Evolutionary conservation across 108 stramenopile species (phyloP).

Genomic region (Aureococcus anophagefferens): DNA sequence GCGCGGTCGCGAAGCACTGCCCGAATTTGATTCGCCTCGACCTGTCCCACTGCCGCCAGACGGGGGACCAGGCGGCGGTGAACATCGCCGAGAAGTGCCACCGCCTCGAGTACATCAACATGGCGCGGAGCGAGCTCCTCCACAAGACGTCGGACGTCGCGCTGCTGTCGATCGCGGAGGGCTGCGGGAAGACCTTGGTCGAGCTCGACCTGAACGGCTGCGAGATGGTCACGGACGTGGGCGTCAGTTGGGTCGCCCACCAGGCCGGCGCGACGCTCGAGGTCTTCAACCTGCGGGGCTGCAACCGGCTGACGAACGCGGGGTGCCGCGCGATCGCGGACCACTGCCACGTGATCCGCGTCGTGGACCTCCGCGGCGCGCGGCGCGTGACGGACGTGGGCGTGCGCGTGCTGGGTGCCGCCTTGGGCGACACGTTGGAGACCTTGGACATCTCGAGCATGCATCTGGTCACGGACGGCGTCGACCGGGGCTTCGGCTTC

Average conservation of each 20-base stretch:
- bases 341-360: background rate
- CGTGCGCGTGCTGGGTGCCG: background rate
- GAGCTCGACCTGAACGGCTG: slow-evolving; percentile 38
- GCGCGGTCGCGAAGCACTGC: background rate
- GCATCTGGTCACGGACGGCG: slow-evolving; percentile 45
- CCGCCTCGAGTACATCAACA: background rate
- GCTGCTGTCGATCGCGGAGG: slow-evolving; percentile 35
- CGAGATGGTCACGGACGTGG: slow-evolving; percentile 41
- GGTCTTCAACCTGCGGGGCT: slow-evolving; percentile 33
- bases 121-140: background rate
- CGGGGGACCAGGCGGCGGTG: background rate
- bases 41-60: background rate
- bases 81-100: background rate
- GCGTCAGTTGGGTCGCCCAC: slow-evolving; percentile 40
- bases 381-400: background rate
- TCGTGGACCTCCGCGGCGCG: background rate
- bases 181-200: slow-evolving; percentile 16
- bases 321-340: slow-evolving; percentile 7
- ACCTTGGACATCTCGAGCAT: slow-evolving; percentile 10
- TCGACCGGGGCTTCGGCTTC: slow-evolving; percentile 35
- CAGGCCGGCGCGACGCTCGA: slow-evolving; percentile 31
- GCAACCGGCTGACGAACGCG: slow-evolving; percentile 39
- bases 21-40: background rate
- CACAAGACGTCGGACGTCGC: slow-evolving; percentile 25
- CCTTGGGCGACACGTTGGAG: background rate